Evolutionary conservation across 1,139 yeast species (phyloP).

Genomic region (Candida sanyaensis): DNA sequence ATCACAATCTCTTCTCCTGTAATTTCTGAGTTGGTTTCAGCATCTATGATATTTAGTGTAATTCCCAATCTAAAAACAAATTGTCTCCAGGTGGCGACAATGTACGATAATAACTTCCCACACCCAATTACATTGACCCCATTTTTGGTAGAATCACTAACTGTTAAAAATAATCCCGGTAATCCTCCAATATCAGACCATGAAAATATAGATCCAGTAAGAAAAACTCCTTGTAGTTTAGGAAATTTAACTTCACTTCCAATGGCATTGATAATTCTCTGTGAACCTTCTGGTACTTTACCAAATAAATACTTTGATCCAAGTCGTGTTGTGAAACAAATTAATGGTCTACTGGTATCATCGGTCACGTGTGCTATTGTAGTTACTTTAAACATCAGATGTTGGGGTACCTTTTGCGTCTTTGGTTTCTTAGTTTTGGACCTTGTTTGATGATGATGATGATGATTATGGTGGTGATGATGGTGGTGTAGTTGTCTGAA

Average conservation of each 20-base stretch:
- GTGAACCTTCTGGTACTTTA: constrained; percentile 82
- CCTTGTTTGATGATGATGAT: neutral
- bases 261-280: constrained; percentile 53
- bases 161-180: constrained; percentile 84
- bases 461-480: too few relatives aligned
- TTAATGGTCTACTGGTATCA: constrained; percentile 61
- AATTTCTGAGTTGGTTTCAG: constrained; percentile 35
- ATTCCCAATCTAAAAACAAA: constrained; percentile 87
- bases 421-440: neutral
- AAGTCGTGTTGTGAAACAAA: constrained; percentile 49
- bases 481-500: too few relatives aligned
- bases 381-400: constrained; percentile 37
- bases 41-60: constrained; percentile 47
- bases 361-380: constrained; percentile 59
- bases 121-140: constrained; percentile 41
- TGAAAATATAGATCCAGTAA: constrained; percentile 65
- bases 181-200: constrained; percentile 86
- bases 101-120: constrained; percentile 47
- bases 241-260: constrained; percentile 55
- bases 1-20: constrained; percentile 57
- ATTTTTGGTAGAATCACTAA: constrained; percentile 77
- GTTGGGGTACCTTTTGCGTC: neutral
- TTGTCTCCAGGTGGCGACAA: constrained; percentile 79
- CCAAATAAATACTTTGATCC: constrained; percentile 77
- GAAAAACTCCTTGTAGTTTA: constrained; percentile 63